A percentile compares a stretch with the other conserved stretches of the same genome.
Conservation (phyloP, 495 filamentous ascomycete genomes). For the Penicillium argentinense region DNA sequence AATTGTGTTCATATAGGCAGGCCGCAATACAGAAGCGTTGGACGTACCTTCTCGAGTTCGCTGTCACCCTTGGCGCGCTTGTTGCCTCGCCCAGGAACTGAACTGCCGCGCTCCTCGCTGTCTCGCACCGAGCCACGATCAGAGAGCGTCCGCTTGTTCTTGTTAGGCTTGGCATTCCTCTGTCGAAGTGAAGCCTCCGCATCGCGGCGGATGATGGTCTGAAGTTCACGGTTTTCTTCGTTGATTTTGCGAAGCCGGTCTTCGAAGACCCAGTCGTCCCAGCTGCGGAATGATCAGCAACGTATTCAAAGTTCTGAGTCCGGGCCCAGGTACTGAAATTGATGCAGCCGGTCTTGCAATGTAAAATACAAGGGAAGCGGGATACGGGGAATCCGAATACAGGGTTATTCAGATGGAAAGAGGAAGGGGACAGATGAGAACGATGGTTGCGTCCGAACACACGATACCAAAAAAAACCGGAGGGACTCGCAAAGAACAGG, state of each 20-base stretch:
- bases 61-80: slow-evolving; percentile 71
- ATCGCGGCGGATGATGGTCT: slow-evolving; percentile 49
- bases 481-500: neutral
- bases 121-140: slow-evolving; percentile 78
- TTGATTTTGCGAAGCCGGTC: slow-evolving; percentile 93
- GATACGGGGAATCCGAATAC: no score
- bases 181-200: slow-evolving; percentile 40
- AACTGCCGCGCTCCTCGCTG: slow-evolving; percentile 81
- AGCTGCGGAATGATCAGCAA: slow-evolving; percentile 49
- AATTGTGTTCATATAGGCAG: no score
- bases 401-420: no score
- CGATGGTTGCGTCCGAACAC: no score
- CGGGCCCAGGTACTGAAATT: no score
- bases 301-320: slow-evolving; percentile 1
- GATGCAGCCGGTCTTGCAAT: no score
- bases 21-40: neutral
- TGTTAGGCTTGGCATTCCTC: slow-evolving; percentile 40
- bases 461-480: no score
- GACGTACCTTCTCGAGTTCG: slow-evolving; percentile 81
- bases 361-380: no score
- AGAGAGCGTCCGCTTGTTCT: slow-evolving; percentile 66
- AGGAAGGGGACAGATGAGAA: no score
- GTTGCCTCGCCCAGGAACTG: slow-evolving; percentile 61
- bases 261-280: slow-evolving; percentile 98
- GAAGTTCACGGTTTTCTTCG: slow-evolving; percentile 88